phyloP scores from a whole-genome alignment of 257 asterid species.

The Striga asiatica region DNA sequence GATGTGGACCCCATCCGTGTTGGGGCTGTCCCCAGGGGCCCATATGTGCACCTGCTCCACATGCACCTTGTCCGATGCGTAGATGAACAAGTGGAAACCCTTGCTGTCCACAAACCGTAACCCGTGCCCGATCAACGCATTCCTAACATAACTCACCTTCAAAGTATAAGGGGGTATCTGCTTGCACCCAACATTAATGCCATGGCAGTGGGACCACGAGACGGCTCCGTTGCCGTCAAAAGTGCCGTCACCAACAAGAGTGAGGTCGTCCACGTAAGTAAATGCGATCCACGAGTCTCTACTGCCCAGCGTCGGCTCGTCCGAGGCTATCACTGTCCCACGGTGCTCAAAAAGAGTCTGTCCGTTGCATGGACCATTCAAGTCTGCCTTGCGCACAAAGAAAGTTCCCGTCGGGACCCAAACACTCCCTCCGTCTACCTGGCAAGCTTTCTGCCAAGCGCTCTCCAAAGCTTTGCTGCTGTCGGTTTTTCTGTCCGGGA shows the following conservation, averaged over 20 bases:
- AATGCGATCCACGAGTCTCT: conserved; percentile 31
- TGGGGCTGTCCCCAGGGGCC: conserved; percentile 52
- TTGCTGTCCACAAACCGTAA: conserved; percentile 42
- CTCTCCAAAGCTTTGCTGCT: conserved; percentile 30
- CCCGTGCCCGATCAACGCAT: conserved; percentile 12
- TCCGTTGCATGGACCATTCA: conserved; percentile 42
- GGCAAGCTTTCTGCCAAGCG: conserved; percentile 47
- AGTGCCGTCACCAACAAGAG: conserved; percentile 24
- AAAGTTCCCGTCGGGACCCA: conserved; percentile 32
- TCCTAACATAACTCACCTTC: conserved; percentile 19
- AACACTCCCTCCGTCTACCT: conserved; percentile 20
- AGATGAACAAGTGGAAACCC: conserved; percentile 32
- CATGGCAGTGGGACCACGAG: conserved; percentile 25
- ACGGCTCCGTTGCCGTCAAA: conserved; percentile 34
- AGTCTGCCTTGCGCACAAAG: conserved; percentile 18
- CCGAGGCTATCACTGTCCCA: conserved; percentile 24
- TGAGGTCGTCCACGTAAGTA: conserved; percentile 10
- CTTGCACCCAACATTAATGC: neutral
- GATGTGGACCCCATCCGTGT: conserved; percentile 59
- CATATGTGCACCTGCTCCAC: conserved; percentile 13
- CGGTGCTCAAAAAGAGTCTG: conserved; percentile 1
- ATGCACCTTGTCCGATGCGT: conserved; percentile 16
- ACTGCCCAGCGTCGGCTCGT: neutral
- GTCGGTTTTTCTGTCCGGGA: conserved; percentile 29
- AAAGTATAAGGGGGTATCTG: conserved; percentile 22